Percentiles rank a stretch among this genome's conserved stretches.
Conservation (phyloP, 305 asterid genomes). For the Solanum chacoense region DNA sequence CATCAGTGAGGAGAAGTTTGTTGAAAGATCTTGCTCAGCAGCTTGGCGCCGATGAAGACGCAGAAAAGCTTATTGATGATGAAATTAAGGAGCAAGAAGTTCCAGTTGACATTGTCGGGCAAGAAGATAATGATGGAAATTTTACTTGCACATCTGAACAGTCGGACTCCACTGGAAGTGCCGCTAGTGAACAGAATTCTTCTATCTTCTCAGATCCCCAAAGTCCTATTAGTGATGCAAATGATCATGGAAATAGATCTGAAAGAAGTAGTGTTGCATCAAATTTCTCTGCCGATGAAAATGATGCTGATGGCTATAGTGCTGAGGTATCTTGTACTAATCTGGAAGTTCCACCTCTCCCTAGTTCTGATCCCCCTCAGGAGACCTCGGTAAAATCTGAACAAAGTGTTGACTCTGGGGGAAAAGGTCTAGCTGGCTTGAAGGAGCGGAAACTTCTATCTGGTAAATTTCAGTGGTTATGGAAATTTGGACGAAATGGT, state of each 20-base stretch:
- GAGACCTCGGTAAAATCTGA: conserved; percentile 15
- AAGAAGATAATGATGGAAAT: conserved; percentile 21
- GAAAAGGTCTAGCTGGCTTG: conserved; percentile 15
- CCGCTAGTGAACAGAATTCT: conserved; percentile 41
- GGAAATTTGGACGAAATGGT: conserved; percentile 60
- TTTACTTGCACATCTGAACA: conserved; percentile 16
- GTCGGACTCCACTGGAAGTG: conserved; percentile 14
- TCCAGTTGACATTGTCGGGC: conserved; percentile 15
- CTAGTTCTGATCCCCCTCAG: conserved; percentile 23
- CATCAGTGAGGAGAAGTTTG: conserved; percentile 62
- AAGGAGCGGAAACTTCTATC: conserved; percentile 42
- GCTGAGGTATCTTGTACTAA: conserved; percentile 17
- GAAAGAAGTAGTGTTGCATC: conserved; percentile 82
- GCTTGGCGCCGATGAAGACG: conserved; percentile 48
- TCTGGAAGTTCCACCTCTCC: conserved; percentile 27
- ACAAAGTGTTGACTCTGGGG: conserved; percentile 23
- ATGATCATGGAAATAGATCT: conserved; percentile 29
- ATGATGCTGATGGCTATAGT: conserved; percentile 18
- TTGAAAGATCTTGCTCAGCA: conserved; percentile 66
- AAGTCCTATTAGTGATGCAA: conserved; percentile 25
- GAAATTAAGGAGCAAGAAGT: conserved; percentile 22
- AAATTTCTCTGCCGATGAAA: conserved; percentile 45
- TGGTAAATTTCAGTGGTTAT: conserved; percentile 61
- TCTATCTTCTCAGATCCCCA: conserved; percentile 34
- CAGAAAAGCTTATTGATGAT: conserved; percentile 8